Conservation (phyloP, 2,329 filamentous ascomycete genomes). For the Colletotrichum simmondsii region DNA sequence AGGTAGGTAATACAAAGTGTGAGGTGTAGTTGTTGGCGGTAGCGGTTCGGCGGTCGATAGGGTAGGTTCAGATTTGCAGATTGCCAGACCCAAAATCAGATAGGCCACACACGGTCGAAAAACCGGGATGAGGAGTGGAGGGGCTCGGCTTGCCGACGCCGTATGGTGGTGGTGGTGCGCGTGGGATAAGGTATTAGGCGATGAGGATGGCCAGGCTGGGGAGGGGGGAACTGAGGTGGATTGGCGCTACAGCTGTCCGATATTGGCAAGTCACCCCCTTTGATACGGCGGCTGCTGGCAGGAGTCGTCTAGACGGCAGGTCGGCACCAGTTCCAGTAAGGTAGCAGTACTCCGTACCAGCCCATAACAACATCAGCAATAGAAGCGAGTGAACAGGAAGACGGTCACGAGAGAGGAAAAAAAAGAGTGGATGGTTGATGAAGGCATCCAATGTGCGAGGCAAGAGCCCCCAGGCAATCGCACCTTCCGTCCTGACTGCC, state of each 20-base stretch:
- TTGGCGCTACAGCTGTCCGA: not conserved
- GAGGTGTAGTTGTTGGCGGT: not conserved
- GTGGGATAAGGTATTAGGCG: not conserved
- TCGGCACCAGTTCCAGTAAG: not conserved
- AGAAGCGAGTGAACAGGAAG: not conserved
- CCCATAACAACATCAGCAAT: not conserved
- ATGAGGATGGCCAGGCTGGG: conserved; percentile 1
- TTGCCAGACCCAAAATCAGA: conserved; percentile 23
- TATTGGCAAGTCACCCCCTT: not conserved
- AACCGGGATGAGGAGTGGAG: conserved; percentile 16
- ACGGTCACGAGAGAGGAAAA: not conserved
- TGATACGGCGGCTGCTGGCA: not conserved
- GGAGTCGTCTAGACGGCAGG: not conserved
- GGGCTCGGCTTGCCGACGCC: conserved; percentile 1
- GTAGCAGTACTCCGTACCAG: not conserved
- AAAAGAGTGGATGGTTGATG: not conserved
- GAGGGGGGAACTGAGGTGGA: not conserved
- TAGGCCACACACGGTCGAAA: conserved; percentile 10
- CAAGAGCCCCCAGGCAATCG: not conserved
- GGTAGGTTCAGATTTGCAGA: conserved; percentile 25
- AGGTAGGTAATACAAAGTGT: not conserved
- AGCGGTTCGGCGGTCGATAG: not conserved
- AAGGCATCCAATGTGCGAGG: not conserved
- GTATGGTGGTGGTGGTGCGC: not conserved
- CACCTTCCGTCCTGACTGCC: not conserved